Evolutionary conservation across 164 flowering plant species (phyloP).

Genomic region (Cinnamomum chago): DNA sequence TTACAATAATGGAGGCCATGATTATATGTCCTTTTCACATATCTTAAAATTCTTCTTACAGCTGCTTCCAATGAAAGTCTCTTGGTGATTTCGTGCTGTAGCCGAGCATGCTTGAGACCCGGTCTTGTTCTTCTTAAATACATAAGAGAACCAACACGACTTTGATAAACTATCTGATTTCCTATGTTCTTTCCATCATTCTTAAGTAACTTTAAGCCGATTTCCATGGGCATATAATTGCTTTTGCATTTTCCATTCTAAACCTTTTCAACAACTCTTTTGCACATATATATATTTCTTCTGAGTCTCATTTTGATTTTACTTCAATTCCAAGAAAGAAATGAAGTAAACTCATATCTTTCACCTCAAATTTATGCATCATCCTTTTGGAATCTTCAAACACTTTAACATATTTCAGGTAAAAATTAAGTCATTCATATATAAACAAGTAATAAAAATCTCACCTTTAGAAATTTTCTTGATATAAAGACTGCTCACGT

Average conservation of each 20-base stretch:
- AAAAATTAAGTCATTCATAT: conserved; percentile 2
- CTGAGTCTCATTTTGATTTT: not conserved
- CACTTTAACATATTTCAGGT: not conserved
- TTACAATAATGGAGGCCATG: too few relatives aligned
- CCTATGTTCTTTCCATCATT: too few relatives aligned
- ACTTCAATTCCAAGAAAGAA: not conserved
- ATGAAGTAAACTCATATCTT: not conserved
- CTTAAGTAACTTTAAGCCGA: too few relatives aligned
- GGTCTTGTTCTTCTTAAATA: not conserved
- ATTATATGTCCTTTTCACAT: too few relatives aligned
- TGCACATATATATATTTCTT: not conserved
- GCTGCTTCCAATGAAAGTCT: not conserved
- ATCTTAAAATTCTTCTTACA: not conserved
- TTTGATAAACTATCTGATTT: not conserved
- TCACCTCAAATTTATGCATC: not conserved
- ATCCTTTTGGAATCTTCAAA: not conserved
- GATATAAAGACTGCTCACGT: too few relatives aligned
- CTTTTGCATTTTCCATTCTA: too few relatives aligned
- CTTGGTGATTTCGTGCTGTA: not conserved
- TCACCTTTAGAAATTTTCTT: too few relatives aligned
- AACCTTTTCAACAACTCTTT: not conserved
- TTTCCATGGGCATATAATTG: too few relatives aligned
- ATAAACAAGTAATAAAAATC: not conserved
- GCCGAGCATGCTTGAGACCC: not conserved
- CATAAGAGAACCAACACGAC: not conserved